phyloP scores from a whole-genome alignment of 2,329 filamentous ascomycete genomes.

The Ustulina deusta region DNA sequence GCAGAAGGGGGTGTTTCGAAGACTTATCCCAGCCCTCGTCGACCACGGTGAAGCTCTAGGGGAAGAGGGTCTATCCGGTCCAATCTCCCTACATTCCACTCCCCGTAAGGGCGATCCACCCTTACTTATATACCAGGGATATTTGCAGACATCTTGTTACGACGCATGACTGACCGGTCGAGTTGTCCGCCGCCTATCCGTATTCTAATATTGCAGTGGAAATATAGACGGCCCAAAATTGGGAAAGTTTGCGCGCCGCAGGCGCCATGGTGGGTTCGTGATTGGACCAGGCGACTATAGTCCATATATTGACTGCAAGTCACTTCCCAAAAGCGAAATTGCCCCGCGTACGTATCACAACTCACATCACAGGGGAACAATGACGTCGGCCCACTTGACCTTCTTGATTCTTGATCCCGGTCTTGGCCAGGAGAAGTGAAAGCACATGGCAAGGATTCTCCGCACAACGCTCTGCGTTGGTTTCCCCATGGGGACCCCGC shows the following conservation, averaged over 20 bases:
- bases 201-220: neutral
- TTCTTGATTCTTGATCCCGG: neutral
- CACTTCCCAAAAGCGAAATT: slow-evolving; percentile 35
- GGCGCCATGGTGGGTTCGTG: slow-evolving; percentile 12
- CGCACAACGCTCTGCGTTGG: neutral
- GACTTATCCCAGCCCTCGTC: slow-evolving; percentile 12
- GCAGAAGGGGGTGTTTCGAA: neutral
- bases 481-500: slow-evolving; percentile 25
- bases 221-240: slow-evolving; percentile 5
- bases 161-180: slow-evolving; percentile 19
- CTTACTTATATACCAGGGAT: slow-evolving; percentile 27
- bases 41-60: slow-evolving; percentile 11
- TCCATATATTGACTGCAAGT: neutral
- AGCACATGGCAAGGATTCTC: slow-evolving; percentile 8
- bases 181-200: neutral
- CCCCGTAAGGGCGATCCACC: neutral
- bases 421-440: neutral
- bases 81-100: slow-evolving; percentile 16
- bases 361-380: slow-evolving; percentile 9
- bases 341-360: slow-evolving; percentile 12
- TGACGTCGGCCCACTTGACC: neutral
- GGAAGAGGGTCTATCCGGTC: neutral
- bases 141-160: neutral
- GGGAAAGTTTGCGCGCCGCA: slow-evolving; percentile 5
- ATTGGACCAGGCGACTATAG: slow-evolving; percentile 1